Base-by-base conservation (phyloP, 352 stramenopile species). In the Peronospora tabacina region DNA sequence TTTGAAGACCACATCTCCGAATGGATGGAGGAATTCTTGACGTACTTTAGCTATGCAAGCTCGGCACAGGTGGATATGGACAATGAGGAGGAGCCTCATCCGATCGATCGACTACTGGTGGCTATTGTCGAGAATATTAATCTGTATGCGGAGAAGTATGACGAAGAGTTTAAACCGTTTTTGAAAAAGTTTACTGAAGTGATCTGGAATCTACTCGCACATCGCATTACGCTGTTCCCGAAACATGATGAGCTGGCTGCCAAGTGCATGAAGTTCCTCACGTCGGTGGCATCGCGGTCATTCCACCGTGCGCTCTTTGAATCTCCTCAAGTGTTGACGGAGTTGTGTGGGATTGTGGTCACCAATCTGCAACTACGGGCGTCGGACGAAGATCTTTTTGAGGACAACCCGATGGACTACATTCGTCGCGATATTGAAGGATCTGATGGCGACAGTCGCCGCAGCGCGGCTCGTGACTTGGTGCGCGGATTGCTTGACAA, bases 381-480 rank as follows among this genome's bases (percentile, higher is more conserved):
- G 36, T 85, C 73, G 9, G 85, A 95, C 44, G 96, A 99, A 60
- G 95, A 99, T 67, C 71, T 96, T 16, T 99, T 99, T 58, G 96
- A 99, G 60, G 96, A 99, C 63, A 97, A 99, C 65, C 94, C 95
- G 6, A 88, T 96, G 54, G 96, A 99, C 49, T 99, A 97, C 71
- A 98, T 99, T 59, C 76, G 95, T 19, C 87, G 85, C 1, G 97
- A 99, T 62, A 97, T 99, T 63, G 97, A 99, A 84, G 94, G 92
- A 15, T 95, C 79, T 7, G 96, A 99, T 70, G 94, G 80, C 10
- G 96, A 99, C 56, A 98, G 94, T 30, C 77, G 97, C 28, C 82
- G 96, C 15, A 94, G 95, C 42, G 93, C 91, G 35, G 96, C 90
- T 39, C 88, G 93, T 30, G 96, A 99, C 38, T 75, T 99, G 12